Conservation (phyloP, 1,139 yeast species). For the Chernovozyma sophiae-reginae region DNA sequence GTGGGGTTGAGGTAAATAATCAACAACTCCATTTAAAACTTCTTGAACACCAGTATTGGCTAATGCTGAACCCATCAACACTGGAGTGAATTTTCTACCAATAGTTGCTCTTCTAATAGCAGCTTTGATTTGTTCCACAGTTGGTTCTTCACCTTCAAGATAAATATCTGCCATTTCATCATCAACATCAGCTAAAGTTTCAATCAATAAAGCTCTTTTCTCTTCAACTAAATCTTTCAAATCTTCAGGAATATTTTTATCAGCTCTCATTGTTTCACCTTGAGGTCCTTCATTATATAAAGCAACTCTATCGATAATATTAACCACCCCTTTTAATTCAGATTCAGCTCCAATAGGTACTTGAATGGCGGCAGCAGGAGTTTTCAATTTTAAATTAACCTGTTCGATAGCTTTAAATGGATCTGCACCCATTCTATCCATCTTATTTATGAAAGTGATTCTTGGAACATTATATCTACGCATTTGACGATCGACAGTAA, state of each 20-base stretch:
- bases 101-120: slow-evolving; percentile 97
- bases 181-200: slow-evolving; percentile 95
- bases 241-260: slow-evolving; percentile 68
- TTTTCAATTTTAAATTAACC: slow-evolving; percentile 77
- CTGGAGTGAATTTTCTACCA: slow-evolving; percentile 96
- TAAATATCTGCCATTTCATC: slow-evolving; percentile 94
- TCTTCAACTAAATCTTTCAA: slow-evolving; percentile 74
- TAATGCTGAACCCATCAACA: slow-evolving; percentile 95
- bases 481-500: slow-evolving; percentile 98
- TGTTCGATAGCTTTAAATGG: slow-evolving; percentile 95
- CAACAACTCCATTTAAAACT: slow-evolving; percentile 93
- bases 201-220: slow-evolving; percentile 78
- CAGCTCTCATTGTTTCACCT: slow-evolving; percentile 68
- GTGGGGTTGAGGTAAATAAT: slow-evolving; percentile 91
- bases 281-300: slow-evolving; percentile 88
- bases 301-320: slow-evolving; percentile 83
- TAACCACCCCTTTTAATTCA: slow-evolving; percentile 81
- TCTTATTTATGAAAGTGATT: slow-evolving; percentile 91
- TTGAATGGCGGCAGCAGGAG: slow-evolving; percentile 96
- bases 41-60: slow-evolving; percentile 96
- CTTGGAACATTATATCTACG: slow-evolving; percentile 96
- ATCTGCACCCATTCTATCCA: slow-evolving; percentile 99
- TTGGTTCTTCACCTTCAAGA: slow-evolving; percentile 86
- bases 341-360: slow-evolving; percentile 95
- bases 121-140: slow-evolving; percentile 71